phyloP scores from a whole-genome alignment of 495 filamentous ascomycete genomes.

The Aspergillus ostianus region DNA sequence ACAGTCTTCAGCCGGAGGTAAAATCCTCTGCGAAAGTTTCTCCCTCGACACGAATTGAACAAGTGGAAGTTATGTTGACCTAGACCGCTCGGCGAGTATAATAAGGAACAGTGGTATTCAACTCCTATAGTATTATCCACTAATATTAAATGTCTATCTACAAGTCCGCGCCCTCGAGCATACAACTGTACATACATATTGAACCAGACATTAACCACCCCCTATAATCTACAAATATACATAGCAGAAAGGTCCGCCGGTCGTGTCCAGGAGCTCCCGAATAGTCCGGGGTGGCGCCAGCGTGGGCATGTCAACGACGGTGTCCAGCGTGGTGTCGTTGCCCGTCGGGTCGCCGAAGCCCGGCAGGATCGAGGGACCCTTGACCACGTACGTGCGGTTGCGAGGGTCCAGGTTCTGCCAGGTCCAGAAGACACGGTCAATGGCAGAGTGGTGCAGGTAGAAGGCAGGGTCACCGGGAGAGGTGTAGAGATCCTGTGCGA shows the following conservation, averaged over 20 bases:
- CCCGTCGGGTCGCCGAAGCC: slow-evolving; percentile 5
- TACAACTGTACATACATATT: no score
- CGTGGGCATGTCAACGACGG: slow-evolving; percentile 30
- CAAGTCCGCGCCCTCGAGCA: no score
- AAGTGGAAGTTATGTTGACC: no score
- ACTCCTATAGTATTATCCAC: no score
- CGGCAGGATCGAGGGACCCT: slow-evolving; percentile 28
- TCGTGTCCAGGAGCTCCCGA: slow-evolving; percentile 35
- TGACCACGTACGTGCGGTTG: slow-evolving; percentile 18
- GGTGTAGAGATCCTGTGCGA: slow-evolving; percentile 19
- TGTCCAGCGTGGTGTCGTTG: slow-evolving; percentile 35
- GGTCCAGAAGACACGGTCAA: slow-evolving; percentile 53
- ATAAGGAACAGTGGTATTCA: no score
- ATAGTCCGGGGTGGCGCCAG: slow-evolving; percentile 30
- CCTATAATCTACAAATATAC: slow-evolving; percentile 26
- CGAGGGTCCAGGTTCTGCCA: slow-evolving; percentile 44
- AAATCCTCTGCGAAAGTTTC: no score
- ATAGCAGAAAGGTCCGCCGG: slow-evolving; percentile 44
- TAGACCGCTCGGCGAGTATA: no score
- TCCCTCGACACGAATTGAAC: no score
- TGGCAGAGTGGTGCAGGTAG: slow-evolving; percentile 50
- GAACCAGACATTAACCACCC: no score
- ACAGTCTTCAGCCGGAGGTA: no score
- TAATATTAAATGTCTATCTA: no score
- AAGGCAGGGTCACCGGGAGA: slow-evolving; percentile 45